Base-by-base conservation (phyloP, 2,329 filamentous ascomycete genomes). In the Alternaria sp. region DNA sequence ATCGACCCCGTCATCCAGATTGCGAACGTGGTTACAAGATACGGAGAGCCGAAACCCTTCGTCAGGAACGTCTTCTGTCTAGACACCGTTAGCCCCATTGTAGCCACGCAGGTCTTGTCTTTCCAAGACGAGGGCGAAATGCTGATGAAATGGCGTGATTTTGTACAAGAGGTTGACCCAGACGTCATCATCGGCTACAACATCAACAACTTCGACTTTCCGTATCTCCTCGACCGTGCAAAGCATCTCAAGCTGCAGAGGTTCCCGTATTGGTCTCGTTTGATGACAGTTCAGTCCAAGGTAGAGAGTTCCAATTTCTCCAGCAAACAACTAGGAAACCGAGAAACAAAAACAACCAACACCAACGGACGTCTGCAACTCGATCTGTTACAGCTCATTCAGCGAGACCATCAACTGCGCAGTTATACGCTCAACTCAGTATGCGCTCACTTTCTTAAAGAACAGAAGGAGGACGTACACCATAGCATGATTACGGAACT, bases 141-240 rank as follows among this genome's bases (percentile, higher is more conserved):
- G 93, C 83, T 99, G n/a, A 88, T 89, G 79, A 87, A 88, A 40
- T 99, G 95, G 95, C 89, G 91, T 71, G 85, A 96, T 59, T 99
- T 99, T 65, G 78, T 99, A 14, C 85, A 96, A 68, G 88, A 92
- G 70, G 92, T 95, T 1, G 95, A 99, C 67, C 94, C 95, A 0
- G 95, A 99, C 79, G 91, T 99, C 65, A 97, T 99, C 72, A 99
- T 96, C 54, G 95, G 95, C 44, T 99, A 99, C 88, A 99, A 99
- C 78, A 99, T 96, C 80, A 83, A 91, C 74, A 99, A 99, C 80
- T 99, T 99, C 79, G 95, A 99, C 81, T 98, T 99, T 65, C 94
- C 94, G 0, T 99, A 99, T 74, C 85, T 99, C 0, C 84, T 99
- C 10, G 91, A 97, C 55, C 87, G 95, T 44, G 95, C 93, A 9